Conservation (phyloP, 768 basidiomycete genomes). For the Leccinum obscurum region DNA sequence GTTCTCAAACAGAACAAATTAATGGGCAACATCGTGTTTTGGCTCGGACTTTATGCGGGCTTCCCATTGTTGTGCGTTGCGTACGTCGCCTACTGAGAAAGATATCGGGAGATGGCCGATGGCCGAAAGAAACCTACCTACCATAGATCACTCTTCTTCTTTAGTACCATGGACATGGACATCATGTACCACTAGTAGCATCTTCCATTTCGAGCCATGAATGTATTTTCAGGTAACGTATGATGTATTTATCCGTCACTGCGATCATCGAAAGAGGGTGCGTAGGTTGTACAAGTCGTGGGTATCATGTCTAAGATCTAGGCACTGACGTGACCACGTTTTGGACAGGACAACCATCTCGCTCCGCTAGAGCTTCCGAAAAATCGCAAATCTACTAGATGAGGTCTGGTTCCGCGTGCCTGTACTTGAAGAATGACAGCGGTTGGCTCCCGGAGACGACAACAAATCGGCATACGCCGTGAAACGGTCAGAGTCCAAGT, state of each 20-base stretch:
- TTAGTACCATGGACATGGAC: neutral
- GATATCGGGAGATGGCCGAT: slow-evolving; percentile 4
- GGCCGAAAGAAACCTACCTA: neutral
- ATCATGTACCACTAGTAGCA: neutral
- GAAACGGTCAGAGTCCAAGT: neutral
- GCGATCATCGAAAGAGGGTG: neutral
- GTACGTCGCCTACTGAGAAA: slow-evolving; percentile 55
- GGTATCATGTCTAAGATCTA: no score
- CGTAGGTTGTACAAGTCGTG: no score
- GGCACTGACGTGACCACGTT: no score
- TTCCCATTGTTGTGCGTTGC: slow-evolving; percentile 92
- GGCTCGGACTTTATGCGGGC: slow-evolving; percentile 89
- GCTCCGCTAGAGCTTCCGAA: neutral
- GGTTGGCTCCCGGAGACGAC: neutral
- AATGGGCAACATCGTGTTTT: slow-evolving; percentile 86
- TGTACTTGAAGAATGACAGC: neutral
- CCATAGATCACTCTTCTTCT: slow-evolving; percentile 4
- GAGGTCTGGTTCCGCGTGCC: neutral
- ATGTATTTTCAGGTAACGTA: neutral
- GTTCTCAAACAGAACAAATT: slow-evolving; percentile 78
- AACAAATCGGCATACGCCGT: neutral
- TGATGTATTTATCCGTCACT: neutral
- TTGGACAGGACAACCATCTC: no score
- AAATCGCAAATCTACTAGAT: neutral
- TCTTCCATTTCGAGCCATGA: neutral